phyloP scores from a whole-genome alignment of 805 yeast genomes.

The Pichia phayaonensis region DNA sequence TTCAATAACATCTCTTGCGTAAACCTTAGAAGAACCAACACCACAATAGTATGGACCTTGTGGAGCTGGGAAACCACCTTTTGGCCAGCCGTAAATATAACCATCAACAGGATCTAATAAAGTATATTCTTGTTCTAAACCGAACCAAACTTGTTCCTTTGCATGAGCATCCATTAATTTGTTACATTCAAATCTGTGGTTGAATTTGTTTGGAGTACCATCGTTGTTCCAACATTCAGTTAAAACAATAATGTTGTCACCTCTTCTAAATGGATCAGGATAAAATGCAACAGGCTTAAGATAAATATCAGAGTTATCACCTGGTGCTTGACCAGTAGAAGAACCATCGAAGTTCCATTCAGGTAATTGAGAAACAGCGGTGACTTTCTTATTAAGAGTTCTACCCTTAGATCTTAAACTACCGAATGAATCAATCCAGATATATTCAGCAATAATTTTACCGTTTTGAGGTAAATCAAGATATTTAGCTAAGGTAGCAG shows the following conservation, averaged over 20 bases:
- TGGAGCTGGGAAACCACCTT: conserved; percentile 99
- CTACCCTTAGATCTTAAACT: conserved; percentile 89
- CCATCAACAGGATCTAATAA: conserved; percentile 79
- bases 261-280: conserved; percentile 96
- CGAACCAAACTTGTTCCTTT: conserved; percentile 87
- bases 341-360: conserved; percentile 99
- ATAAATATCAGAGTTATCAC: conserved; percentile 91
- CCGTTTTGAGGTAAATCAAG: conserved; percentile 80
- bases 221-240: conserved; percentile 98
- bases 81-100: conserved; percentile 96
- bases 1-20: conserved; percentile 96
- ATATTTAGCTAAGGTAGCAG: conserved; percentile 77
- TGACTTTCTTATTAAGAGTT: conserved; percentile 64
- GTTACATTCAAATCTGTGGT: conserved; percentile 96
- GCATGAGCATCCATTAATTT: conserved; percentile 91
- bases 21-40: conserved; percentile 98
- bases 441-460: conserved; percentile 86
- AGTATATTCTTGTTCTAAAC: conserved; percentile 98
- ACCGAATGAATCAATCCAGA: conserved; percentile 95
- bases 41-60: conserved; percentile 99
- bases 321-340: conserved; percentile 97
- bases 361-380: conserved; percentile 78
- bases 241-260: conserved; percentile 91
- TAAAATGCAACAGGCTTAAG: conserved; percentile 92
- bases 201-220: conserved; percentile 97